Evolutionary conservation across 768 basidiomycete genomes (phyloP).

Genomic region (Suillus subalutaceus): DNA sequence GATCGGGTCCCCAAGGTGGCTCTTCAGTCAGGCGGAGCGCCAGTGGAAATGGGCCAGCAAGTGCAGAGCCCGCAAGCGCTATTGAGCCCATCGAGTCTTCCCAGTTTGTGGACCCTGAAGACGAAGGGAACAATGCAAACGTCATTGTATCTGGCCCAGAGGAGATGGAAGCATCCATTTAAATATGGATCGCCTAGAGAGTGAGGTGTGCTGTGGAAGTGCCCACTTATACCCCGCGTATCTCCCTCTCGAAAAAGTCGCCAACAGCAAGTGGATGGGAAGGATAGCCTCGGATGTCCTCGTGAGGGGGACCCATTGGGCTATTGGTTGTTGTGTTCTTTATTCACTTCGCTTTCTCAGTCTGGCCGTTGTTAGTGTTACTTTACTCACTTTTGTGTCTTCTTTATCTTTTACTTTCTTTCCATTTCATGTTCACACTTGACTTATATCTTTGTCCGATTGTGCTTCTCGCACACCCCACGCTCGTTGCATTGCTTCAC

Average conservation of each 20-base stretch:
- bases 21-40: constrained; percentile 51
- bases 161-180: constrained; percentile 2
- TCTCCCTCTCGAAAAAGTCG: constrained; percentile 7
- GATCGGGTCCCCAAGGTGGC: constrained; percentile 78
- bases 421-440: constrained; percentile 36
- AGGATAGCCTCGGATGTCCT: constrained; percentile 25
- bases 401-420: constrained; percentile 36
- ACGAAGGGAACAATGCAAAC: background rate
- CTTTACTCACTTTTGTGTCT: constrained; percentile 35
- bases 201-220: constrained; percentile 2
- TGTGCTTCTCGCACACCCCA: constrained; percentile 27
- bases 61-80: constrained; percentile 13
- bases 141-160: constrained; percentile 5
- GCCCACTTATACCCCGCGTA: background rate
- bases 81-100: background rate
- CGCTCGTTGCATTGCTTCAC: constrained; percentile 38
- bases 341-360: constrained; percentile 46
- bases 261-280: constrained; percentile 22
- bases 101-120: background rate
- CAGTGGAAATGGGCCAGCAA: constrained; percentile 40
- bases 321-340: constrained; percentile 65
- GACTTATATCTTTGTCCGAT: constrained; percentile 24
- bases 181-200: background rate
- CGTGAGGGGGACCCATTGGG: constrained; percentile 43
- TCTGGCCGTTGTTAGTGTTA: constrained; percentile 23